Evolutionary conservation across 345 rosid species (phyloP).

Genomic region (Litchi chinensis): DNA sequence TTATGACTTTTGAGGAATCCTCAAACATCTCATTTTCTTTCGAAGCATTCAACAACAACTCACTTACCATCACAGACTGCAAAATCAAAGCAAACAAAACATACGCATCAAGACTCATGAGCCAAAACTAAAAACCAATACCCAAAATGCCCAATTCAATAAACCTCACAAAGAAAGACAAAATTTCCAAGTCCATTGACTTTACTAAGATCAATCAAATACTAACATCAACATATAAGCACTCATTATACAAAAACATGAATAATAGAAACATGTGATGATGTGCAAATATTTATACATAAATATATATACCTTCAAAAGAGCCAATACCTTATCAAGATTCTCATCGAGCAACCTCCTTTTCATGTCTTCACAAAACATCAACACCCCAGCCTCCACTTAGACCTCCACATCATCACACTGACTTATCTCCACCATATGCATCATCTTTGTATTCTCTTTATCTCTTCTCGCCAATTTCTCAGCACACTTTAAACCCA

Average conservation of each 20-base stretch:
- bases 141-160: neutral
- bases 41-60: slow-evolving; percentile 18
- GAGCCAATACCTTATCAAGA: slow-evolving; percentile 69
- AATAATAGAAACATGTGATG: neutral
- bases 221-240: neutral
- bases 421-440: slow-evolving; percentile 89
- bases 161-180: neutral
- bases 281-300: neutral
- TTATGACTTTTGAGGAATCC: neutral
- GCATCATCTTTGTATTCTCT: slow-evolving; percentile 52
- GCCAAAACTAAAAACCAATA: neutral
- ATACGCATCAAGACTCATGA: neutral
- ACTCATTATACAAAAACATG: neutral
- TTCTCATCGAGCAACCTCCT: slow-evolving; percentile 69
- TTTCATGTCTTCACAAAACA: slow-evolving; percentile 80
- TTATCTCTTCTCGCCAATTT: slow-evolving; percentile 50
- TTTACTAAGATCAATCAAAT: neutral
- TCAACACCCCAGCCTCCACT: slow-evolving; percentile 81
- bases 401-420: slow-evolving; percentile 91
- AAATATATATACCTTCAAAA: slow-evolving; percentile 67
- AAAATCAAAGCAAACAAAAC: slow-evolving; percentile 15
- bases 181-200: neutral
- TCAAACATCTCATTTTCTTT: neutral
- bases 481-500: slow-evolving; percentile 68
- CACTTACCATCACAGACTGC: neutral